Evolutionary conservation across 2,329 filamentous ascomycete genomes (phyloP).

Genomic region (Hypoxylon sp.): DNA sequence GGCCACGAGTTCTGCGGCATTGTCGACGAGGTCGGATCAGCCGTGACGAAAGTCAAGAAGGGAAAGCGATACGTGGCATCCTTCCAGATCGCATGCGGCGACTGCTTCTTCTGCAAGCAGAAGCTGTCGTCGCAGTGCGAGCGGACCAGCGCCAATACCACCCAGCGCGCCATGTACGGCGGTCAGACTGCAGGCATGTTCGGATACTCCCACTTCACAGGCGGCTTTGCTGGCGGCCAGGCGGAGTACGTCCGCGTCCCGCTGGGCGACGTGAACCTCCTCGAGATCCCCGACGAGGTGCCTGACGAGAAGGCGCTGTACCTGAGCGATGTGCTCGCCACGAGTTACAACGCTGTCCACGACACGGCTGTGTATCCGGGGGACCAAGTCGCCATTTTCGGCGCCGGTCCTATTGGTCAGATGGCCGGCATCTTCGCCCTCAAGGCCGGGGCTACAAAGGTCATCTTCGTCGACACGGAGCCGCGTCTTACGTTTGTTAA

Average conservation of each 20-base stretch:
- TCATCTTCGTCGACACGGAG: conserved; percentile 85
- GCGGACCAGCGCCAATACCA: conserved; percentile 81
- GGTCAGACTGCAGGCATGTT: conserved; percentile 81
- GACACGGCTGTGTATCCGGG: conserved; percentile 85
- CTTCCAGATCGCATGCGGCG: conserved; percentile 84
- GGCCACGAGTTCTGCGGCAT: conserved; percentile 74
- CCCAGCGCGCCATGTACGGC: conserved; percentile 83
- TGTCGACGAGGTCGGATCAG: conserved; percentile 69
- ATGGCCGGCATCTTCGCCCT: conserved; percentile 84
- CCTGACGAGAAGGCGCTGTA: conserved; percentile 89
- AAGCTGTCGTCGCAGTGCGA: conserved; percentile 86
- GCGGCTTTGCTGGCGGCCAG: conserved; percentile 89
- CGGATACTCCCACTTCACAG: conserved; percentile 83
- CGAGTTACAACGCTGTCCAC: conserved; percentile 85
- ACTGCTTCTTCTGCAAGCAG: conserved; percentile 83
- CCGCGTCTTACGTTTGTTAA: conserved; percentile 79
- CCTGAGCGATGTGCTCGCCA: conserved; percentile 84
- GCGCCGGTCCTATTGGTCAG: conserved; percentile 89
- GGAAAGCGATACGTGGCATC: conserved; percentile 84
- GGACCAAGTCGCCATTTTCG: conserved; percentile 86
- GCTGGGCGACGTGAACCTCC: conserved; percentile 83
- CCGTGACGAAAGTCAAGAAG: conserved; percentile 66
- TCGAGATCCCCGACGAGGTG: conserved; percentile 82
- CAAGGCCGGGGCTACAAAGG: conserved; percentile 78
- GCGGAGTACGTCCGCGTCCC: conserved; percentile 90